Conservation (phyloP, 352 stramenopile species). For the Phytophthora sp. region DNA sequence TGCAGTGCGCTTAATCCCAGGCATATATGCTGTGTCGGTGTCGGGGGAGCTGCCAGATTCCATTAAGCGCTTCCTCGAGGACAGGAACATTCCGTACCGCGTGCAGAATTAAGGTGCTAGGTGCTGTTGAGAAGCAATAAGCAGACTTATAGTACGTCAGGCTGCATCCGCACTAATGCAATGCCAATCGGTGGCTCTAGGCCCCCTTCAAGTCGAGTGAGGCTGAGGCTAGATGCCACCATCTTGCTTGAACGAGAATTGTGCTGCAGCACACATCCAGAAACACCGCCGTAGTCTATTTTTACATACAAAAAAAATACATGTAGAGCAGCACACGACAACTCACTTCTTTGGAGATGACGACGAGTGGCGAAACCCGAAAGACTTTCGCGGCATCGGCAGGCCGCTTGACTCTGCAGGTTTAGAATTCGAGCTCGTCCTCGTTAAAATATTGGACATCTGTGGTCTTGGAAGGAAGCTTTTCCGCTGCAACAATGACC, state of each 20-base stretch:
- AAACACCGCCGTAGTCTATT: too few species aligned
- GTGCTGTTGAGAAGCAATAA: not conserved
- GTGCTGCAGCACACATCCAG: too few species aligned
- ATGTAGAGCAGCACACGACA: not conserved
- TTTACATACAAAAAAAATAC: not conserved
- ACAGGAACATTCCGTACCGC: conserved; percentile 88
- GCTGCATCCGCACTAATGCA: not conserved
- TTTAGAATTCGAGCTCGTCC: conserved; percentile 11
- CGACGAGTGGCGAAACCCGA: conserved; percentile 34
- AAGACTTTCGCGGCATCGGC: conserved; percentile 23
- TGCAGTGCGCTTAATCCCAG: conserved; percentile 78
- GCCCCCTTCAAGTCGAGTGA: not conserved
- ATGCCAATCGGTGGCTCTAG: not conserved
- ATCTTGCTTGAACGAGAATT: not conserved
- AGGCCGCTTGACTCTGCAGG: conserved; percentile 23
- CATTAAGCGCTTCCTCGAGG: conserved; percentile 89
- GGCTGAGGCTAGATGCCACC: not conserved
- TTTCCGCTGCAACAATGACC: too few species aligned
- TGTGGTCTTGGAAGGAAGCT: not conserved
- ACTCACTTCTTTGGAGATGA: conserved; percentile 11
- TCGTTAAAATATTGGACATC: not conserved
- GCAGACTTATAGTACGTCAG: not conserved
- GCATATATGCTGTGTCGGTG: conserved; percentile 89
- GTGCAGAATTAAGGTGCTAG: conserved; percentile 57
- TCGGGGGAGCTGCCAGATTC: conserved; percentile 86